Evolutionary conservation across 495 filamentous ascomycete species (phyloP), one percentile per base, ranked within the genome.

Genomic region (Tuber brumale): DNA sequence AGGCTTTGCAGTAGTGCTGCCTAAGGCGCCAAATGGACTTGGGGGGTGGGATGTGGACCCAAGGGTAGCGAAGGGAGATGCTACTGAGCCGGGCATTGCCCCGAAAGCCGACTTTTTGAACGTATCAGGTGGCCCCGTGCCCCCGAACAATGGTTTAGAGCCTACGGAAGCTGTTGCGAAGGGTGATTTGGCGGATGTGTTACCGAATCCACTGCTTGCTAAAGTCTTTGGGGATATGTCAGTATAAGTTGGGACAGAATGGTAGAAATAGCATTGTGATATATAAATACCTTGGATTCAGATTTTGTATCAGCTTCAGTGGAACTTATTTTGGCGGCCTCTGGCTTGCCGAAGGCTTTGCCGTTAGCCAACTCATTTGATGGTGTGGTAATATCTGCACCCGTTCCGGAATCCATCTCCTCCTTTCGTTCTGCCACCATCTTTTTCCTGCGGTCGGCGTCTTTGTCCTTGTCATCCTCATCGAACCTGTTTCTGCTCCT

Each of bases 91-190:
- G 12, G 81, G 74, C 66, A 82, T 57, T 10, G 78, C 61, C 48
- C 88, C 85, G 78, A 92, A 86, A 21, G 86, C 86, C 14, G 90
- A 91, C 23, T 88, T 82, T 71, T 89, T 87, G 77, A 91, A 91
- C 7, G 76, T 51, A 51, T 77, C 81, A 8, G 70, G 72, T 21
- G 81, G 70, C n/a, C 41, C 73, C 19, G 79, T 72, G 71, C 79
- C 79, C 27, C 82, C 82, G 57, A 83, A 83, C 69, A 83, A 74
- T 35, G 82, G 80, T 14, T 74, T 79, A 31, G 72, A 70, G 57
- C 73, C 46, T 9, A 61, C 76, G 72, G 79, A 75, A 57, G 81
- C 74, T 41, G 78, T 79, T n/a, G 82, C 82, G 57, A 83, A 83
- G 9, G 82, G 82, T 35, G 81, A 83, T 48, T 81, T 81, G 35